A percentile compares a stretch with the other conserved stretches of the same genome.
Conservation (phyloP, 306 rosid genomes). For the Castanea crenata region DNA sequence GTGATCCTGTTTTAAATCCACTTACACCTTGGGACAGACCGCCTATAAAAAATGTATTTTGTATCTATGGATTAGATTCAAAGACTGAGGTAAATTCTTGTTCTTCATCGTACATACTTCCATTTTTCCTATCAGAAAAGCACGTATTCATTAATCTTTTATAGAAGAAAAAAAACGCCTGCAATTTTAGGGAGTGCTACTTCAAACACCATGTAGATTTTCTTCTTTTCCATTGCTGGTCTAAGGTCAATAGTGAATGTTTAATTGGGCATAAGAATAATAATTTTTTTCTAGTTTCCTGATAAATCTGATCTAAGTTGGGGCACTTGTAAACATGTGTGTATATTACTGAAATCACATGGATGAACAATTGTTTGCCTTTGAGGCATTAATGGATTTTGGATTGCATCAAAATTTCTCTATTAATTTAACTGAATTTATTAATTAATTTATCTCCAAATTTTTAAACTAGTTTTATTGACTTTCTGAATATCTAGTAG, state of each 20-base stretch:
- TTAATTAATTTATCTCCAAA: conserved; percentile 1
- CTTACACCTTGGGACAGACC: conserved; percentile 99
- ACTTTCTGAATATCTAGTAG: conserved; percentile 18
- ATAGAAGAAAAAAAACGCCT: not conserved
- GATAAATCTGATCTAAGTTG: not conserved
- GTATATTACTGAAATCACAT: not conserved
- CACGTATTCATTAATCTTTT: not conserved
- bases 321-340: not conserved
- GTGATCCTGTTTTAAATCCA: conserved; percentile 87
- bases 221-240: conserved; percentile 12
- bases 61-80: conserved; percentile 79
- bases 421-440: not conserved
- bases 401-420: not conserved
- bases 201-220: not conserved
- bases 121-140: not conserved
- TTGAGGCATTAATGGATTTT: not conserved
- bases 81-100: conserved; percentile 78
- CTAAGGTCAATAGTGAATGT: conserved; percentile 19
- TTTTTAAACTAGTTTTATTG: conserved; percentile 10
- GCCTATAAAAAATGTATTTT: conserved; percentile 83
- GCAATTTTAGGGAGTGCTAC: not conserved
- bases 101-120: not conserved
- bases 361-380: not conserved
- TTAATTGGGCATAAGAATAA: conserved; percentile 13
- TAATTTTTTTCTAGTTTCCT: conserved; percentile 2